Percentiles rank a stretch among this genome's conserved stretches.
Evolutionary conservation across 139 green algal species (phyloP).

Genomic region (Mesotaenium endlicherianum): DNA sequence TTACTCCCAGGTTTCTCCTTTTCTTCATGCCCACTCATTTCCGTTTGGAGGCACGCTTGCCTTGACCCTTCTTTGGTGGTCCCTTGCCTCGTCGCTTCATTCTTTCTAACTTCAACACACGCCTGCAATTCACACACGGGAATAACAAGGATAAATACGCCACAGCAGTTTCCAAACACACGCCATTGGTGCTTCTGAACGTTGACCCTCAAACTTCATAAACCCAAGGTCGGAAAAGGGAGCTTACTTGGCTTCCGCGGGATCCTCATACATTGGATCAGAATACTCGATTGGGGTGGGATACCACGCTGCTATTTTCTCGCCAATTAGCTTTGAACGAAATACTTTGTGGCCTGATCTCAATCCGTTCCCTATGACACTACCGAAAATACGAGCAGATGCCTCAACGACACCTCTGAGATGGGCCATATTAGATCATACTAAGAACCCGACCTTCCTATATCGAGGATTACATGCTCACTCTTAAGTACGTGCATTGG

Average conservation of each 20-base stretch:
- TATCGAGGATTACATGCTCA: no score
- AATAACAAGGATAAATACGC: neutral
- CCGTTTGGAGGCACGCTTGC: slow-evolving; percentile 47
- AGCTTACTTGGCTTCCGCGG: slow-evolving; percentile 55
- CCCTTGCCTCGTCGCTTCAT: slow-evolving; percentile 50
- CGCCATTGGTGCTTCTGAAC: neutral
- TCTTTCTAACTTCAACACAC: slow-evolving; percentile 45
- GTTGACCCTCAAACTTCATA: no score
- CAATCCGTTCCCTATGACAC: slow-evolving; percentile 65
- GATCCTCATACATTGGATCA: slow-evolving; percentile 63
- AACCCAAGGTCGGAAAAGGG: neutral
- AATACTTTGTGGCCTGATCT: slow-evolving; percentile 68
- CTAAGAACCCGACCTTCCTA: no score
- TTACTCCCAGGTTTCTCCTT: no score
- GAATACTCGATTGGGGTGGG: slow-evolving; percentile 42
- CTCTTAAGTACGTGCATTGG: no score
- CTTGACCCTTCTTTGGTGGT: slow-evolving; percentile 54
- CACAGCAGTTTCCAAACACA: neutral
- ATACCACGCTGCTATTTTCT: slow-evolving; percentile 61
- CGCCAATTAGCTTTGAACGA: slow-evolving; percentile 55
- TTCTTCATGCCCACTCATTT: no score
- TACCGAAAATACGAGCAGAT: slow-evolving; percentile 66
- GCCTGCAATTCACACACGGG: slow-evolving; percentile 23
- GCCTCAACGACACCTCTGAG: slow-evolving; percentile 56
- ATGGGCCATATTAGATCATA: no score